Conservation (phyloP, 169 alveolate genomes). For the Plasmodium gonderi region DNA sequence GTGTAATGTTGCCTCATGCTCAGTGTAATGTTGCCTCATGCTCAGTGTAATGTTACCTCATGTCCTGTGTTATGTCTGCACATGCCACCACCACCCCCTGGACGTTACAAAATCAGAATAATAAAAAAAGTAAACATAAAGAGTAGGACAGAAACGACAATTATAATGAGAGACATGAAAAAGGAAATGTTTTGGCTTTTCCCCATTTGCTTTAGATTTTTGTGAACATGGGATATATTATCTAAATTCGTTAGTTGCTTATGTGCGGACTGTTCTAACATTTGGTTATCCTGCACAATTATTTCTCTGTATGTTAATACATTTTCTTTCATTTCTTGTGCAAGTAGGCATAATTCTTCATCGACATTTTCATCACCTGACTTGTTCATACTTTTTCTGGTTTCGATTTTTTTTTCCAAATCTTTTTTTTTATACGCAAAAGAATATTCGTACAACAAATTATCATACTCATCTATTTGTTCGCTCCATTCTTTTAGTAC, state of each 20-base stretch:
- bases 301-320: constrained; percentile 51
- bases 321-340: constrained; percentile 75
- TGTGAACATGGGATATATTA: constrained; percentile 28
- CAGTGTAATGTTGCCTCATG: too few relatives aligned
- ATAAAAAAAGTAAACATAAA: constrained; percentile 61
- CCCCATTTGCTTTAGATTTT: constrained; percentile 32
- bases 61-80: background rate
- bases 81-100: background rate
- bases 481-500: constrained; percentile 69
- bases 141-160: constrained; percentile 24
- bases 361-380: constrained; percentile 35
- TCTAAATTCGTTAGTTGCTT: constrained; percentile 25
- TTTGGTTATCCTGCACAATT: constrained; percentile 13
- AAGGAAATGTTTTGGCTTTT: constrained; percentile 35
- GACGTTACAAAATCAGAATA: constrained; percentile 4
- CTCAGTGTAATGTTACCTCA: too few relatives aligned
- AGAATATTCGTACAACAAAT: constrained; percentile 33
- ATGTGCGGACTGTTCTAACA: constrained; percentile 29
- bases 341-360: constrained; percentile 69
- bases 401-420: constrained; percentile 16
- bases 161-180: constrained; percentile 44
- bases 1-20: too few relatives aligned
- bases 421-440: constrained; percentile 44
- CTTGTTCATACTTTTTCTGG: constrained; percentile 12
- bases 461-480: constrained; percentile 61